These are phyloP conservation scores for Kazachstania viticola DNA, from an alignment of 805 yeast genomes.

Conservation along the genomic window DNA sequence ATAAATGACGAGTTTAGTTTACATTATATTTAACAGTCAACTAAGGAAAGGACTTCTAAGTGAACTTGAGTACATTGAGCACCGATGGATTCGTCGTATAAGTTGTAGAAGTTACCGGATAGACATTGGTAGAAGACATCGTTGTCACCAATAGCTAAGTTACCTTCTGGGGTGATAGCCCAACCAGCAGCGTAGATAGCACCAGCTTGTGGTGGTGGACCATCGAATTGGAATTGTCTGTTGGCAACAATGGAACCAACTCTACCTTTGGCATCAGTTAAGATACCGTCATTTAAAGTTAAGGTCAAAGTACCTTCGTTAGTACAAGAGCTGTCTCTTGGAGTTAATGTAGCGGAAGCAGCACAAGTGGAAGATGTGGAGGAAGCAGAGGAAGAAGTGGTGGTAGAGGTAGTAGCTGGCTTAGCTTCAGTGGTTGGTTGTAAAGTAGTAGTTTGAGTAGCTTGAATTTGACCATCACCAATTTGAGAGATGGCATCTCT, in stretches of 20 bases:
- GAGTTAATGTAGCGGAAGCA: slow-evolving; percentile 21
- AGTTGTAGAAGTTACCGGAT: slow-evolving; percentile 57
- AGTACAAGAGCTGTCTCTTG: slow-evolving; percentile 18
- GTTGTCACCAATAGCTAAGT: slow-evolving; percentile 46
- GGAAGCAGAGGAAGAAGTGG: slow-evolving; percentile 3
- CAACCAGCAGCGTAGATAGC: slow-evolving; percentile 53
- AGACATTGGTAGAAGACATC: slow-evolving; percentile 53
- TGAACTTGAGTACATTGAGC: slow-evolving; percentile 46
- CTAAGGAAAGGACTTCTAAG: slow-evolving; percentile 39
- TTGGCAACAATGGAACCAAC: slow-evolving; percentile 62
- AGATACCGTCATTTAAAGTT: slow-evolving; percentile 37
- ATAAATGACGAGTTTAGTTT: not conserved
- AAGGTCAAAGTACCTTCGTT: slow-evolving; percentile 35
- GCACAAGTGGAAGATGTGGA: slow-evolving; percentile 14
- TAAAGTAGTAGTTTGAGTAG: slow-evolving; percentile 31
- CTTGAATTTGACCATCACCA: slow-evolving; percentile 38
- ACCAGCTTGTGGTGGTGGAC: slow-evolving; percentile 70
- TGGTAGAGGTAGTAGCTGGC: slow-evolving; percentile 25
- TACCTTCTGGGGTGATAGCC: slow-evolving; percentile 43
- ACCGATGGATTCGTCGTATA: slow-evolving; percentile 46
- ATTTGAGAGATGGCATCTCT: slow-evolving; percentile 34
- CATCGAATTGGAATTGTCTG: slow-evolving; percentile 70
- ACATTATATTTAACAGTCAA: slow-evolving; percentile 31
- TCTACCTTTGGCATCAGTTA: slow-evolving; percentile 48
- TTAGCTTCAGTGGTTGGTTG: slow-evolving; percentile 24